These are phyloP conservation scores for Pythium phragmiticola DNA, from an alignment of 352 stramenopile species.

Conservation along the genomic window DNA sequence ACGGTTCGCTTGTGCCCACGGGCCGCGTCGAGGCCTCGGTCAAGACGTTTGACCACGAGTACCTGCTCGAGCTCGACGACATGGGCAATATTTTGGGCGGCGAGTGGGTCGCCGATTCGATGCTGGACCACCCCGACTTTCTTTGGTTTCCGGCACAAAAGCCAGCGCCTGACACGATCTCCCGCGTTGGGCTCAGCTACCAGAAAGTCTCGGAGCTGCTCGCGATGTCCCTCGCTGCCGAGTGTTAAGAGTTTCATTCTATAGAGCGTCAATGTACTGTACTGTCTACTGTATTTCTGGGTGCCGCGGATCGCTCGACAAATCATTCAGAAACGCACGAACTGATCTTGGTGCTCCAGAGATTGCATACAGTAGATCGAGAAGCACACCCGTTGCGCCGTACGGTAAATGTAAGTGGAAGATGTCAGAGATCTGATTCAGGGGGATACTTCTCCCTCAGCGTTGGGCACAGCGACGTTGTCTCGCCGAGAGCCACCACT, in stretches of 20 bases:
- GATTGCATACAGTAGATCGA: too few relatives aligned
- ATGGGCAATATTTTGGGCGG: conserved; percentile 20
- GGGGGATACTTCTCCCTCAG: too few relatives aligned
- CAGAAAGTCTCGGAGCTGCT: conserved; percentile 16
- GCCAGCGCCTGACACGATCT: conserved; percentile 4
- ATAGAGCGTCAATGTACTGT: too few relatives aligned
- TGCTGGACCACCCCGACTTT: conserved; percentile 16
- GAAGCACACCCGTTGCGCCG: too few relatives aligned
- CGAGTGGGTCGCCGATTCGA: conserved; percentile 16
- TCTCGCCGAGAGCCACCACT: too few relatives aligned
- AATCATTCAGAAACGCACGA: too few relatives aligned
- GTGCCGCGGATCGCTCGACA: too few relatives aligned
- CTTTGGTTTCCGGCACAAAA: conserved; percentile 16
- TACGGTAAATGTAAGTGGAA: too few relatives aligned
- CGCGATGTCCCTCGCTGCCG: conserved; percentile 6
- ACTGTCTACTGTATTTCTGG: too few relatives aligned
- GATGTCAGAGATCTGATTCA: too few relatives aligned
- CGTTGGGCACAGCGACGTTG: too few relatives aligned
- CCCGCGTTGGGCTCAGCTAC: conserved; percentile 15
- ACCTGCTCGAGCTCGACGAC: conserved; percentile 22
- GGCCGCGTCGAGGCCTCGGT: conserved; percentile 2
- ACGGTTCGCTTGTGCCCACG: conserved; percentile 11
- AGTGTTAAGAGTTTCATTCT: conserved; percentile 3
- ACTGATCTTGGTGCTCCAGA: too few relatives aligned
- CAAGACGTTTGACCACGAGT: conserved; percentile 10